phyloP scores from a whole-genome alignment of 1,139 yeast genomes.

The Taphrina deformans region DNA sequence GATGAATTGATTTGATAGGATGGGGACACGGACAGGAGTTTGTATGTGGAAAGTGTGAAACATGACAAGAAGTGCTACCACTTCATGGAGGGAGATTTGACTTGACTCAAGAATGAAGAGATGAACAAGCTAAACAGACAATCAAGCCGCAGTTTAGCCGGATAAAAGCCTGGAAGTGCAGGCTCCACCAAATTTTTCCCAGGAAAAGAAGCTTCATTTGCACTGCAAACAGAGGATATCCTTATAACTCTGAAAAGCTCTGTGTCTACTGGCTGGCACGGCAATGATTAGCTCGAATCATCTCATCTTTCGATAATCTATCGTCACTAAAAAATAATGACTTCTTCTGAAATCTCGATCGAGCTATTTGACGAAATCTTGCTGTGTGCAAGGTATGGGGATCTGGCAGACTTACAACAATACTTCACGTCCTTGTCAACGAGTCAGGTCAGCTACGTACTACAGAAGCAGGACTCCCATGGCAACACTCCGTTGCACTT shows the following conservation, averaged over 20 bases:
- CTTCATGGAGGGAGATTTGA: too few species aligned
- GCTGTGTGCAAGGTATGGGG: conserved; percentile 84
- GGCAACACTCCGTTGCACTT: conserved; percentile 80
- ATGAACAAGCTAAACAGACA: not conserved
- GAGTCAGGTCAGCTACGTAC: not conserved
- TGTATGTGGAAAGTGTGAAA: too few species aligned
- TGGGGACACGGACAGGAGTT: too few species aligned
- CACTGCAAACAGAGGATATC: not conserved
- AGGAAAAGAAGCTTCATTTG: not conserved
- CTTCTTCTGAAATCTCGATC: not conserved
- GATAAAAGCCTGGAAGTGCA: not conserved
- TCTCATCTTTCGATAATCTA: too few species aligned
- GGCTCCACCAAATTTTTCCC: not conserved
- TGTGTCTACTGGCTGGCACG: too few species aligned
- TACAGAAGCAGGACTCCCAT: conserved; percentile 54
- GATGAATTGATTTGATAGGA: too few species aligned
- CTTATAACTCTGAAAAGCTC: too few species aligned
- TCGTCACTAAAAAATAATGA: too few species aligned
- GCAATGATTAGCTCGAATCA: too few species aligned
- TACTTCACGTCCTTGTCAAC: conserved; percentile 52
- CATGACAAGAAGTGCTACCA: too few species aligned
- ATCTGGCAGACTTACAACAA: conserved; percentile 67
- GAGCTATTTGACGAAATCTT: conserved; percentile 64
- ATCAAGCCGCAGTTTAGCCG: not conserved
- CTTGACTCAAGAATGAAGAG: too few species aligned